These are phyloP conservation scores for Claviceps purpurea DNA, from an alignment of 2,329 filamentous ascomycete genomes.

Conservation along the genomic window DNA sequence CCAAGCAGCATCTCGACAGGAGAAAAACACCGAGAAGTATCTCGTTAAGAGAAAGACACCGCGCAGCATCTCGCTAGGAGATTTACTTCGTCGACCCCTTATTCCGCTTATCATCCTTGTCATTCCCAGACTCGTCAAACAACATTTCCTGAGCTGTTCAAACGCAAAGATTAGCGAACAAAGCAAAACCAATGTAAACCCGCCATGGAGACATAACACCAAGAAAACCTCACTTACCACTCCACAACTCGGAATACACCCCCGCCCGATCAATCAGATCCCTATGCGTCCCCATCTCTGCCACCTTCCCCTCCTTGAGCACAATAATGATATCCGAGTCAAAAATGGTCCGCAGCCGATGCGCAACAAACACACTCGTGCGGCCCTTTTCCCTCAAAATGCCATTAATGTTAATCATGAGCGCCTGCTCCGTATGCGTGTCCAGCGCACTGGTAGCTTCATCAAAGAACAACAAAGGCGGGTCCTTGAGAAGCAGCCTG, in stretches of 20 bases:
- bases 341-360: slow-evolving; percentile 83
- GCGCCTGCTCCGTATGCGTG: slow-evolving; percentile 82
- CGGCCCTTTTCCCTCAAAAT: slow-evolving; percentile 78
- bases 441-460: slow-evolving; percentile 88
- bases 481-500: slow-evolving; percentile 74
- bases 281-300: slow-evolving; percentile 77
- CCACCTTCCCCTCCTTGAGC: slow-evolving; percentile 69
- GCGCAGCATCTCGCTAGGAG: background rate
- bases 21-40: no score
- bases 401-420: slow-evolving; percentile 85
- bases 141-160: slow-evolving; percentile 47
- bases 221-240: slow-evolving; percentile 43
- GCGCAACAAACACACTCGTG: slow-evolving; percentile 91
- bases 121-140: slow-evolving; percentile 33
- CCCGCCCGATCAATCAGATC: slow-evolving; percentile 67
- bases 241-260: slow-evolving; percentile 84
- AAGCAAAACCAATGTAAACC: background rate
- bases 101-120: slow-evolving; percentile 28
- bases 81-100: slow-evolving; percentile 14
- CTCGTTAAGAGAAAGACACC: background rate
- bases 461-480: slow-evolving; percentile 84
- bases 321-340: slow-evolving; percentile 92
- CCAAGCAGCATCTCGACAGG: no score
- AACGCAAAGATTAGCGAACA: background rate
- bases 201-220: no score